Evolutionary conservation across 805 yeast genomes (phyloP), one percentile per base, ranked within the genome.

Genomic region (Hanseniaspora occidentalis): DNA sequence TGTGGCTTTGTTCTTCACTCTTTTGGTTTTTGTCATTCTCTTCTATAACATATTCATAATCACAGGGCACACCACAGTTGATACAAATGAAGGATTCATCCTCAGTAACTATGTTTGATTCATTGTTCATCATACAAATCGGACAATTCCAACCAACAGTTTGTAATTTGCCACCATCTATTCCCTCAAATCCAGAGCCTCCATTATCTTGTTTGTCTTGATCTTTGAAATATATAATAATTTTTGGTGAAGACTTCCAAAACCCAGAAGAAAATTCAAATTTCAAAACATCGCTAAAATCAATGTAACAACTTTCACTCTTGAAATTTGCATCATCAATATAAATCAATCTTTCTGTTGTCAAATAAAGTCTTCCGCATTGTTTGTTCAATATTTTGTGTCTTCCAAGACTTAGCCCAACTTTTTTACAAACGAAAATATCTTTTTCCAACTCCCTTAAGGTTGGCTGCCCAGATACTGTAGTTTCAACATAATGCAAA

Each of bases 351-450:
- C 96, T 61, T 41, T 69, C 69, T 29, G 77, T 73, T 0, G 97
- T 88, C 23, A 89, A 61, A 56, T 86, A 86, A 0, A 82, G 52
- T 23, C 95, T 65, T 1, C 97, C 97, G 43, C 70, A 61, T 53
- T 84, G 94, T 46, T 77, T 71, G 23, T 72, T 64, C 2, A 61
- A 39, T 19, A 84, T 70, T 60, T 83, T 84, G 44, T 64, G 63
- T 43, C 75, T 75, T 18, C 85, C 94, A 50, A 81, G 88, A 53
- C 88, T 88, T 3, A 88, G 57, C 0, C 96, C 96, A 1, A 84
- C 70, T 17, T 65, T 60, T 39, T 66, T 67, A 43, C 69, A 75
- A 1, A 78, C 73, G 2, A 66, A 52, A 2, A 77, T 56, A 46
- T 74, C 77, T 27, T 62, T 59, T 50, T 80, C 88, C 34, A 50